Conservation (phyloP, 2,329 filamentous ascomycete species). For the Colletotrichum costaricense region DNA sequence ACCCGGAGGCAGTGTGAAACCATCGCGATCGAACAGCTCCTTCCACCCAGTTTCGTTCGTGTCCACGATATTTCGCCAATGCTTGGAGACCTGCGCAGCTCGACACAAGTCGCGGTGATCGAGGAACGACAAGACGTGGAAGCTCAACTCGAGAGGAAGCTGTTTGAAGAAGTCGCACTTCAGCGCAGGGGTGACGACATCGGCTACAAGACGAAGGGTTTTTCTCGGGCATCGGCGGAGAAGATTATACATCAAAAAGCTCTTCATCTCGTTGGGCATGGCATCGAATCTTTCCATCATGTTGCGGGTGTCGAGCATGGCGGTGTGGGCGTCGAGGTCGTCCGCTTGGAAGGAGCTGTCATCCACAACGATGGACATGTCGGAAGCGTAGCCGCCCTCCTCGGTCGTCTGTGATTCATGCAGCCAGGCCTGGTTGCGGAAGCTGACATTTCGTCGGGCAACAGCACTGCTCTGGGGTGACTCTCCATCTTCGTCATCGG, state of each 20-base stretch:
- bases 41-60: constrained; percentile 97
- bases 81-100: constrained; percentile 92
- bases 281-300: constrained; percentile 92
- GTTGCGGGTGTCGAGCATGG: constrained; percentile 80
- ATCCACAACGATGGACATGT: constrained; percentile 26
- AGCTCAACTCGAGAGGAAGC: constrained; percentile 85
- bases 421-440: constrained; percentile 43
- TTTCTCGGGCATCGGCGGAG: constrained; percentile 88
- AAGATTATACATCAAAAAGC: constrained; percentile 96
- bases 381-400: constrained; percentile 47
- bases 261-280: constrained; percentile 91
- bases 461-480: constrained; percentile 28
- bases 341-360: constrained; percentile 42
- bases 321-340: constrained; percentile 49
- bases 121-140: constrained; percentile 89
- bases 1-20: constrained; percentile 80
- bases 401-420: constrained; percentile 56
- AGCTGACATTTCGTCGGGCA: constrained; percentile 23
- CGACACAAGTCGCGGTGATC: constrained; percentile 88
- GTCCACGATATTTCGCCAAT: constrained; percentile 91
- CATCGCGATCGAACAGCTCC: constrained; percentile 86
- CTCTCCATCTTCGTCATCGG: constrained; percentile 57
- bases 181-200: constrained; percentile 90
- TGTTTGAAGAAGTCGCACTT: constrained; percentile 93
- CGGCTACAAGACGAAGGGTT: constrained; percentile 88